Evolutionary conservation across 768 basidiomycete species (phyloP).

Genomic region (Hebeloma cylindrosporum): DNA sequence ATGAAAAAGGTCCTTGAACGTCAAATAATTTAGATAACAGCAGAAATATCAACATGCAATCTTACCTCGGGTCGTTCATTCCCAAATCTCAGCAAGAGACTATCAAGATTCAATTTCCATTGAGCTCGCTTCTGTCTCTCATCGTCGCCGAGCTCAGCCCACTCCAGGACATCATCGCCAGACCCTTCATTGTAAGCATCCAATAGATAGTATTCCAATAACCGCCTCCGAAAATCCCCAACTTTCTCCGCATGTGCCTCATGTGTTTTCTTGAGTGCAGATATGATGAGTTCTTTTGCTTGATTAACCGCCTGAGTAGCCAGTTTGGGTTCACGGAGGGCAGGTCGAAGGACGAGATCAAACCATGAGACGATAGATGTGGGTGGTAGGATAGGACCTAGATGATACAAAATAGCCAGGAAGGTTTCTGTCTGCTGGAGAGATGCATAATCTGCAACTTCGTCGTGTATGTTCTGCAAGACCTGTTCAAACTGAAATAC

Average conservation of each 20-base stretch:
- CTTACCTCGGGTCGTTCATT: constrained; percentile 64
- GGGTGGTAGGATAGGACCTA: constrained; percentile 60
- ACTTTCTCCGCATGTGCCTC: constrained; percentile 48
- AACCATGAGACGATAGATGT: constrained; percentile 81
- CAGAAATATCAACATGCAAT: constrained; percentile 2
- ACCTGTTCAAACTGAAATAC: constrained; percentile 62
- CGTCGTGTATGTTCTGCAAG: constrained; percentile 60
- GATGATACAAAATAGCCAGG: constrained; percentile 61
- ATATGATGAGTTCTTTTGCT: constrained; percentile 72
- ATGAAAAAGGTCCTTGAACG: constrained; percentile 62
- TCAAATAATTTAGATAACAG: background rate
- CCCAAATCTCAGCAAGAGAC: constrained; percentile 67
- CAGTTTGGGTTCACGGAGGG: constrained; percentile 72
- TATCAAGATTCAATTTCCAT: constrained; percentile 82
- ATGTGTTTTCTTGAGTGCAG: constrained; percentile 54
- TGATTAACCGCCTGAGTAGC: constrained; percentile 55
- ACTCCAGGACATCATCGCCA: constrained; percentile 71
- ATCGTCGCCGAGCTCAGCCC: constrained; percentile 63
- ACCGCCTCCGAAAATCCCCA: constrained; percentile 61
- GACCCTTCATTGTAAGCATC: constrained; percentile 78
- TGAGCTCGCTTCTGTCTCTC: constrained; percentile 57
- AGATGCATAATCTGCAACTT: constrained; percentile 63
- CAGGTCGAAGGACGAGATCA: constrained; percentile 74
- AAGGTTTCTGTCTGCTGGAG: constrained; percentile 65
- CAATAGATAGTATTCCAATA: constrained; percentile 75